Base-by-base conservation (phyloP, 495 filamentous ascomycete genomes). In the Aspergillus coremiiformis region DNA sequence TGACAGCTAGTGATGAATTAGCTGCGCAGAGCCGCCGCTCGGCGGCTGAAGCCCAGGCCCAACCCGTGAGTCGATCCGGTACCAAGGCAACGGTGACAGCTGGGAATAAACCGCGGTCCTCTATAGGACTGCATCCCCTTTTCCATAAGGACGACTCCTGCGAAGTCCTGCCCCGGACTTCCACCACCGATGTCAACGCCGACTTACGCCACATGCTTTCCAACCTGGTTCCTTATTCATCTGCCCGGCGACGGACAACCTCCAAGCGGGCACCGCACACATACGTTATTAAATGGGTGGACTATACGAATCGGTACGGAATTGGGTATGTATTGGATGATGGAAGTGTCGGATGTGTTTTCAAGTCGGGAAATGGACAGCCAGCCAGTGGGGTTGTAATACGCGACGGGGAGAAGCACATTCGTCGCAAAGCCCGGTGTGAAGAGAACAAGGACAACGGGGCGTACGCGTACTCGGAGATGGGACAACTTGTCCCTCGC, bases 261-360 rank as follows among this genome's bases (percentile, higher is more conserved):
- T 47, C 65, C 0, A 57, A 66, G 43, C 63, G 69, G 32, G 52
- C 66, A 14, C 71, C 73, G 0, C 73, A 76, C 43, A 55, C 71
- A 17, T 76, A 76, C 59, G 86, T 95, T 20, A 84, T 90, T 20
- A 93, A 92, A 63, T 95, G 89, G 89, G 89, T 95, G n/a, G 89
- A 95, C 59, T 95, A 93, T 58, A 90, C 89, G 22, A 93, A 93
- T 66, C 88, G 89, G 57, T 91, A 90, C 59, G 89, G 89, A 1
- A 77, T 92, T 33, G 89, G 89, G 4, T 95, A 94, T 55, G 87
- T 91, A 33, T 67, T 95, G 27, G 88, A 85, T 44, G 87, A 93
- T 61, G 88, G 89, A 9, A 89, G 84, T 45, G 84, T 90, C 32
- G 89, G 87, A 4, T 90, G 86, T 56, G 83, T 92, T 14, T 85